Base-by-base conservation (phyloP, 2,329 filamentous ascomycete genomes). In the Aspergillus intermedius region DNA sequence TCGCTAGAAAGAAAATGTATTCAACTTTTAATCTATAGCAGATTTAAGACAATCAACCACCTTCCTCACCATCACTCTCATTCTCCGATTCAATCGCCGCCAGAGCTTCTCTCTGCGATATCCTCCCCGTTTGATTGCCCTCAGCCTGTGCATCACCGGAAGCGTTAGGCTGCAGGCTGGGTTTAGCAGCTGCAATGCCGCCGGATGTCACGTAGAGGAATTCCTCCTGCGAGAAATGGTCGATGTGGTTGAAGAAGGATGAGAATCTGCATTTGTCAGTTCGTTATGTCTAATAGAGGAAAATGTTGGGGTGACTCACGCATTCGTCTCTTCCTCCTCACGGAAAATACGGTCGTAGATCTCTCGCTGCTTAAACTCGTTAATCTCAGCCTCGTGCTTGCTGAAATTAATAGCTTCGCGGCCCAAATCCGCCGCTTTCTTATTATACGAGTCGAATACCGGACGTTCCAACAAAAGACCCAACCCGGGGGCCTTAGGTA, bases 271-370 rank as follows among this genome's bases (percentile, higher is more conserved):
- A 57, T 19, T 12, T 37, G 48, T 51, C 41, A 51, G 44, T 46
- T 28, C 32, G 19, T 40, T 1, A 17, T 40, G 22, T 46, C 35
- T 7, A 25, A 41, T 49, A 39, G 35, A 39, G 30, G 21, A 22
- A 34, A 19, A 23, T 15, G 17, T 13, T 39, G 5, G 37, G 58
- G 2, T 19, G 17, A 81, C 87, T 80, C 77, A 91, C 87, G 87
- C 81, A 64, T 91, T 90, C 55, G 88, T 85, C 66, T 85, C 82
- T 70, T 93, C 88, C 68, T 97, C 93, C 46, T 95, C 86, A 22
- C 86, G 79, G 69, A 94, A 97, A 57, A 97, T 95, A 21, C 88
- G 80, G 61, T 87, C 82, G 66, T 98, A 98, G 52, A 98, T 97
- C 67, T 95, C 83, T 57, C 83, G 74, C 64, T 95, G 83, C 74